A percentile compares a stretch with the other conserved stretches of the same genome.
Evolutionary conservation across 495 filamentous ascomycete genomes (phyloP).

Genomic region (Aspergillus wentii): DNA sequence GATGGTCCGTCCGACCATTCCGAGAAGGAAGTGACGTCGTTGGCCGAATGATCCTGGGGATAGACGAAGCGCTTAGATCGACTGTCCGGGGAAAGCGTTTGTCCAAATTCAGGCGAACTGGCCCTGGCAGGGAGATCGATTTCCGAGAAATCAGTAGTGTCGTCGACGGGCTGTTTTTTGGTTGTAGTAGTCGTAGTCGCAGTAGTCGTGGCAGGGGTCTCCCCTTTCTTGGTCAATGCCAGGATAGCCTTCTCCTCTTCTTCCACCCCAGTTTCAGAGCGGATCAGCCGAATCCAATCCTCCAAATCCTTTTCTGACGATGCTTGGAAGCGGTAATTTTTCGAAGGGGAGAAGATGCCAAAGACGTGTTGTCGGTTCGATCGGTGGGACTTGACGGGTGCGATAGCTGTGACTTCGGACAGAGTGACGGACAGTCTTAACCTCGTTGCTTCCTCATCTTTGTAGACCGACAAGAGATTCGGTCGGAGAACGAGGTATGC

Average conservation of each 20-base stretch:
- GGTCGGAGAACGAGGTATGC: conserved; percentile 88
- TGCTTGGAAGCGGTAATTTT: conserved; percentile 87
- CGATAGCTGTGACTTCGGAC: conserved; percentile 86
- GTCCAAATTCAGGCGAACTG: conserved; percentile 42
- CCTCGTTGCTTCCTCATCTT: conserved; percentile 82
- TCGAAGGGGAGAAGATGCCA: conserved; percentile 86
- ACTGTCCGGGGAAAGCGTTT: conserved; percentile 23
- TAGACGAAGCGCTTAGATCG: conserved; percentile 39
- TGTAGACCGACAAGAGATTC: conserved; percentile 93
- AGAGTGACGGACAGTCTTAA: conserved; percentile 82
- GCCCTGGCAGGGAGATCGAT: conserved; percentile 25
- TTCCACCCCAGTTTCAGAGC: conserved; percentile 71
- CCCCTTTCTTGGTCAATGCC: conserved; percentile 40
- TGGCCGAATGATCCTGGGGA: conserved; percentile 75
- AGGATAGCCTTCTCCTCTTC: conserved; percentile 81
- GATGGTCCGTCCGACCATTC: conserved; percentile 73
- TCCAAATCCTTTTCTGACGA: conserved; percentile 66
- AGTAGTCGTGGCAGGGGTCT: conserved; percentile 22
- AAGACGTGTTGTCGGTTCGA: conserved; percentile 76
- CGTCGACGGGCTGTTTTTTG: conserved; percentile 35
- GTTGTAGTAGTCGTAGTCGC: too few relatives aligned
- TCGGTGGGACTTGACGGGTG: conserved; percentile 81
- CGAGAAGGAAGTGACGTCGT: conserved; percentile 83
- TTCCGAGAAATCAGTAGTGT: conserved; percentile 44
- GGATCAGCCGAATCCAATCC: conserved; percentile 83